Evolutionary conservation across 768 basidiomycete genomes (phyloP), one percentile per base, ranked within the genome.

Genomic region (Mycena vitilis): DNA sequence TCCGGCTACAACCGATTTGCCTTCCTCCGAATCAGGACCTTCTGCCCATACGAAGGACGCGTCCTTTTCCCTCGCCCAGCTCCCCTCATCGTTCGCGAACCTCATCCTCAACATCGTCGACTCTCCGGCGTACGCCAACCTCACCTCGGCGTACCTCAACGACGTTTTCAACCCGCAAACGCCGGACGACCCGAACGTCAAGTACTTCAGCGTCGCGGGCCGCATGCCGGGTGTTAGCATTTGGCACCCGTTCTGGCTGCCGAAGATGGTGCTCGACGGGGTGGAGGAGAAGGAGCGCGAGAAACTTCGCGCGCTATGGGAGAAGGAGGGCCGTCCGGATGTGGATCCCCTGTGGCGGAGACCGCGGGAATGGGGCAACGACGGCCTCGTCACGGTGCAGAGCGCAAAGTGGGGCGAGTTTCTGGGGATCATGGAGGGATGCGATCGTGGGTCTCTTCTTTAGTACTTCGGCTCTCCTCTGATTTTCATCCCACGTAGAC

Each of bases 321-420:
- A 82, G 45, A 45, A 51, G 38, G 58, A 40, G 25, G 66, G 64
- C 59, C 40, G 45, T 58, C 44, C 71, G 0, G 71, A 75, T 18
- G 16, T 30, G 7, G 70, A 74, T 4, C 83, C 85, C 0, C 73
- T 85, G 7, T 89, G 88, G 85, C 82, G 81, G 20, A 80, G 80
- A 60, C 87, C 88, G 48, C 74, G 81, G 20, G 82, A 87, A 56
- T 90, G 90, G 87, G 96, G 95, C 0, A 96, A 98, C 76, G 96
- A 98, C 74, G 95, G 95, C 0, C 84, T 98, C 42, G 96, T 99
- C 18, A 92, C 92, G 18, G 85, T 99, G n/a, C 89, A 93, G 71
- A 94, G 92, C 73, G 95, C 98, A 7, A 89, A 90, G 71, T 99
- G 97, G 96, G 98, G 98, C 20, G 94, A 98, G 75, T 98, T 96